A percentile compares a stretch with the other conserved stretches of the same genome.
Evolutionary conservation across 2,329 filamentous ascomycete genomes (phyloP).

Genomic region (Amphichorda felina): DNA sequence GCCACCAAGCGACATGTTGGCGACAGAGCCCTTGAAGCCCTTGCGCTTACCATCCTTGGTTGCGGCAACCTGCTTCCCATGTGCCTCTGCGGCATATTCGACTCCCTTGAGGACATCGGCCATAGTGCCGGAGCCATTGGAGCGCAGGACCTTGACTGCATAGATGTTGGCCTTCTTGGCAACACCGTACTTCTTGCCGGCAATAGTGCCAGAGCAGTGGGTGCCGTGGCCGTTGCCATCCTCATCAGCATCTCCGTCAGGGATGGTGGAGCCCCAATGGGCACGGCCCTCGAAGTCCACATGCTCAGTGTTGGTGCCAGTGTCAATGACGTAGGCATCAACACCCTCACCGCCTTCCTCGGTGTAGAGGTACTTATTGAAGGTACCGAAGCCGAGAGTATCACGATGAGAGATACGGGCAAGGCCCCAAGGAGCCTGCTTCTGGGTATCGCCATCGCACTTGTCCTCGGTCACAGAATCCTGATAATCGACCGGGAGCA

Average conservation of each 20-base stretch:
- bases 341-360: conserved; percentile 89
- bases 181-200: conserved; percentile 97
- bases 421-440: conserved; percentile 95
- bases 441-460: conserved; percentile 58
- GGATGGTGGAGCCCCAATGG: conserved; percentile 94
- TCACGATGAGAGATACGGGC: conserved; percentile 95
- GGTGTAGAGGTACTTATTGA: conserved; percentile 97
- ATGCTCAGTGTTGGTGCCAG: conserved; percentile 85
- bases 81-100: conserved; percentile 78
- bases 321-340: conserved; percentile 98
- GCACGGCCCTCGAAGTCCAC: conserved; percentile 97
- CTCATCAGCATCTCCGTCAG: conserved; percentile 66
- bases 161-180: conserved; percentile 97
- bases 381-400: conserved; percentile 75
- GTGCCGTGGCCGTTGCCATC: conserved; percentile 98
- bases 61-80: conserved; percentile 61
- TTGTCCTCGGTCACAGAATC: conserved; percentile 22
- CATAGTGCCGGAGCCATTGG: conserved; percentile 97
- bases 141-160: conserved; percentile 95
- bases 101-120: conserved; percentile 98
- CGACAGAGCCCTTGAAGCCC: conserved; percentile 97
- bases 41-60: conserved; percentile 84
- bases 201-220: conserved; percentile 97
- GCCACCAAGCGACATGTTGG: conserved; percentile 98
- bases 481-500: conserved; percentile 37